phyloP scores from a whole-genome alignment of 1,139 yeast species.

The Debaryomyces fabryi region DNA sequence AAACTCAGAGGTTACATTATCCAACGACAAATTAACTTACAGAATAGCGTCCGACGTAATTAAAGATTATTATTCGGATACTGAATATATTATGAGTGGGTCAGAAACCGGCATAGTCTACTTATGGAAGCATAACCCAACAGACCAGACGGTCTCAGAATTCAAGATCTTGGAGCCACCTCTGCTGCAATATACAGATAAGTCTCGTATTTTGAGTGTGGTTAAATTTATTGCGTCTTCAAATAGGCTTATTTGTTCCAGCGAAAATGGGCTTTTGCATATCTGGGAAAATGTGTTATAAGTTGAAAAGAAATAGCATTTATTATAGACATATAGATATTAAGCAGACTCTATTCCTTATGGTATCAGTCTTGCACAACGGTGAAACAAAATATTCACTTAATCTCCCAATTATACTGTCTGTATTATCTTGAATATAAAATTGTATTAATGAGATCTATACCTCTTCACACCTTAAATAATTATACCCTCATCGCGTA shows the following conservation, averaged over 20 bases:
- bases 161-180: constrained; percentile 1
- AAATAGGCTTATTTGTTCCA: constrained; percentile 22
- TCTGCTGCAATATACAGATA: neutral
- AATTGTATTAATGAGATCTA: too few species aligned
- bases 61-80: constrained; percentile 13
- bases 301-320: neutral
- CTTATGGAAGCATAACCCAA: constrained; percentile 11
- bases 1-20: neutral
- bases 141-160: neutral
- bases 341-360: neutral
- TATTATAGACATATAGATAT: neutral
- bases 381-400: too few species aligned
- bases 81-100: constrained; percentile 17
- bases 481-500: too few species aligned
- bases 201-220: constrained; percentile 14
- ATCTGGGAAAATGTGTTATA: constrained; percentile 26
- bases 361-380: too few species aligned
- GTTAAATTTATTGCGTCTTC: constrained; percentile 16
- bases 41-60: constrained; percentile 13
- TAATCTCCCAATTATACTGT: too few species aligned
- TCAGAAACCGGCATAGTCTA: constrained; percentile 17
- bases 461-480: too few species aligned
- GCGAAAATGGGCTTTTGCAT: constrained; percentile 25
- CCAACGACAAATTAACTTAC: constrained; percentile 8
- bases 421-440: too few species aligned